Percentiles rank a stretch among this genome's conserved stretches.
These are phyloP conservation scores for Chondrus crispus DNA, from an alignment of 23 red algal genomes.

Conservation along the genomic window DNA sequence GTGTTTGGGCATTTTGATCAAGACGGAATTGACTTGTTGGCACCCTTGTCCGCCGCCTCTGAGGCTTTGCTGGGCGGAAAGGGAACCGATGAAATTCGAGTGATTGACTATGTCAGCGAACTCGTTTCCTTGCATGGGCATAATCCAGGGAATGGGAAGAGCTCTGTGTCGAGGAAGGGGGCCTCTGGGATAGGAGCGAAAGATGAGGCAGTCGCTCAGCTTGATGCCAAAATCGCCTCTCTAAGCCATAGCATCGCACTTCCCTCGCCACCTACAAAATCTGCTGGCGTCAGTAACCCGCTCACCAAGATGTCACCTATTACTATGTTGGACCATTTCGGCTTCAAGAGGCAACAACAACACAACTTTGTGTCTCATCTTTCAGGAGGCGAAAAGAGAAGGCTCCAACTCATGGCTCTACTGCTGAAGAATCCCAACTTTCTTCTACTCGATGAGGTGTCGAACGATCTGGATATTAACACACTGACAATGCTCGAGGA, in stretches of 20 bases:
- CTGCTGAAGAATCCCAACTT: slow-evolving; percentile 69
- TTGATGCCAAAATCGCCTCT: slow-evolving; percentile 31
- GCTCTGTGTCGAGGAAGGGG: background rate
- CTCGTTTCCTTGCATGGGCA: slow-evolving; percentile 4
- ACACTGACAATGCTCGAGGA: slow-evolving; percentile 78
- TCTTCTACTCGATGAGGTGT: slow-evolving; percentile 71
- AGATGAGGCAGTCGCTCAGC: slow-evolving; percentile 2
- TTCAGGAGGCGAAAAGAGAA: slow-evolving; percentile 74
- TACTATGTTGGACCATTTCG: slow-evolving; percentile 62
- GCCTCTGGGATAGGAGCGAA: background rate
- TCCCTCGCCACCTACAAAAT: background rate
- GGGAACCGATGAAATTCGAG: slow-evolving; percentile 25
- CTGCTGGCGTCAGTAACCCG: background rate
- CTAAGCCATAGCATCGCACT: slow-evolving; percentile 28
- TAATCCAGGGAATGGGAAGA: background rate
- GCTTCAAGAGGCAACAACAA: slow-evolving; percentile 42
- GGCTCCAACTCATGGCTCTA: slow-evolving; percentile 69
- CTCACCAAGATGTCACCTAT: slow-evolving; percentile 45
- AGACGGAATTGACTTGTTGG: slow-evolving; percentile 46
- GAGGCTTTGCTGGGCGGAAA: background rate
- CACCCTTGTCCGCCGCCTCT: slow-evolving; percentile 1
- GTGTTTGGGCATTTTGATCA: slow-evolving; percentile 82
- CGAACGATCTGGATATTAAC: slow-evolving; percentile 85
- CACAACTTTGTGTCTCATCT: slow-evolving; percentile 58
- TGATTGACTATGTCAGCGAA: slow-evolving; percentile 64